Conservation (phyloP, 768 basidiomycete species). For the Rhodotorula diobovata region DNA sequence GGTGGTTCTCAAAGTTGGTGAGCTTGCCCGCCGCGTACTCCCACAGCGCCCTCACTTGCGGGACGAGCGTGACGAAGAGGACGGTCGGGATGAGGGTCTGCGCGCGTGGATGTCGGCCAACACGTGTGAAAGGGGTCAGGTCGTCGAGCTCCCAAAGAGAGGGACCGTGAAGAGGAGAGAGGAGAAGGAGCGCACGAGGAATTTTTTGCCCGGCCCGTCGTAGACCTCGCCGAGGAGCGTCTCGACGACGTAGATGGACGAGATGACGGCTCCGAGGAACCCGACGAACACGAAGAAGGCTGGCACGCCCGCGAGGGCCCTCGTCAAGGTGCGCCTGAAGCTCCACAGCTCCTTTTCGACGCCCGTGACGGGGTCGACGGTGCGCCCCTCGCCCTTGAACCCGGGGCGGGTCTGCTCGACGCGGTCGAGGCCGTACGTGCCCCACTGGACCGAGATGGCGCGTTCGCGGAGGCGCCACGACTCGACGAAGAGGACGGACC, state of each 20-base stretch:
- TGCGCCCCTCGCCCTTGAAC: conserved; percentile 50
- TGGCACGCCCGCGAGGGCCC: conserved; percentile 48
- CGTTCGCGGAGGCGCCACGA: conserved; percentile 86
- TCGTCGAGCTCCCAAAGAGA: neutral
- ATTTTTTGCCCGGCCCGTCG: conserved; percentile 73
- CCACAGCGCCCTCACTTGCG: conserved; percentile 69
- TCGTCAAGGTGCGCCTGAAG: conserved; percentile 71
- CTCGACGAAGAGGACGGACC: conserved; percentile 82
- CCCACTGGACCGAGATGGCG: conserved; percentile 74
- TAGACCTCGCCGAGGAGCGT: conserved; percentile 82
- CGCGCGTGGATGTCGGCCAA: neutral
- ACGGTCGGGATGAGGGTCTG: conserved; percentile 78
- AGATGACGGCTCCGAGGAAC: conserved; percentile 65
- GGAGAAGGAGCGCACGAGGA: conserved; percentile 58
- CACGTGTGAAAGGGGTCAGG: neutral
- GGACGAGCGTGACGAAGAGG: conserved; percentile 73
- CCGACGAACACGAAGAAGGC: conserved; percentile 64
- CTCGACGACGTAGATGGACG: conserved; percentile 56
- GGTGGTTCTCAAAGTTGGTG: conserved; percentile 88
- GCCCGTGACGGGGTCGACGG: conserved; percentile 39
- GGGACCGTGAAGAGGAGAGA: no score
- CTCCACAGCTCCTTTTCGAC: conserved; percentile 47
- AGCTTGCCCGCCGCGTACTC: conserved; percentile 59
- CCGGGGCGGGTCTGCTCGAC: conserved; percentile 66
- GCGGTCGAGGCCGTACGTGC: conserved; percentile 64